Base-by-base conservation (phyloP, 2,329 filamentous ascomycete genomes). In the Biscogniauxia sp. region DNA sequence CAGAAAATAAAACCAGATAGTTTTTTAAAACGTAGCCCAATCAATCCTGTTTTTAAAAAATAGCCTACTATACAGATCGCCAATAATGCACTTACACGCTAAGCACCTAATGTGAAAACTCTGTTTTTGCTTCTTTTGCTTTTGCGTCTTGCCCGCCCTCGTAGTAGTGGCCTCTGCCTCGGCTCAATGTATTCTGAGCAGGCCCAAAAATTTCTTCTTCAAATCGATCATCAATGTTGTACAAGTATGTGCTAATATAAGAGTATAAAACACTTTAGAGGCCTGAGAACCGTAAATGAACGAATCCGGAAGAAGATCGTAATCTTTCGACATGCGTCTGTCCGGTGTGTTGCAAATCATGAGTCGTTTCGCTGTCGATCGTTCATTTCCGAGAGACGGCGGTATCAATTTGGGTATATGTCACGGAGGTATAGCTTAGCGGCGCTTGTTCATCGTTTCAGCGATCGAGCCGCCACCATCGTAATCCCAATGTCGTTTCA, bases 401-500 rank as follows among this genome's bases (percentile, higher is more conserved):
- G 41, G 51, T 60, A 64, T 66, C 61, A 61, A 51, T 54, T 32
- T 61, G 53, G n/a, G 50, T 54, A 52, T 37, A 19, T 57, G 9
- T 63, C 55, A 52, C 65, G 37, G 56, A 51, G 53, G 28, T 37
- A 51, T 50, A 59, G 57, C 54, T 70, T 56, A 74, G 55, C 73
- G 72, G 50, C 72, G 71, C 64, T 73, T 74, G 56, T 66, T 65
- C 67, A 72, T 66, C 20, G 69, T 63, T 26, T 71, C 65, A 11
- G 65, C 64, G 15, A 74, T 72, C 23, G 69, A 71, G 49, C 64
- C 64, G 50, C 66, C 65, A 57, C 61, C 68, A 58, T 84, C 82
- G 66, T 82, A 85, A 65, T 87, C 85, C 86, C 86, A 88, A 53
- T 78, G 72, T 54, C 86, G 78, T 74, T 89, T 89, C 54, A 88